Base-by-base conservation (phyloP, 2,329 filamentous ascomycete genomes). In the Cyanodermella asteris region DNA sequence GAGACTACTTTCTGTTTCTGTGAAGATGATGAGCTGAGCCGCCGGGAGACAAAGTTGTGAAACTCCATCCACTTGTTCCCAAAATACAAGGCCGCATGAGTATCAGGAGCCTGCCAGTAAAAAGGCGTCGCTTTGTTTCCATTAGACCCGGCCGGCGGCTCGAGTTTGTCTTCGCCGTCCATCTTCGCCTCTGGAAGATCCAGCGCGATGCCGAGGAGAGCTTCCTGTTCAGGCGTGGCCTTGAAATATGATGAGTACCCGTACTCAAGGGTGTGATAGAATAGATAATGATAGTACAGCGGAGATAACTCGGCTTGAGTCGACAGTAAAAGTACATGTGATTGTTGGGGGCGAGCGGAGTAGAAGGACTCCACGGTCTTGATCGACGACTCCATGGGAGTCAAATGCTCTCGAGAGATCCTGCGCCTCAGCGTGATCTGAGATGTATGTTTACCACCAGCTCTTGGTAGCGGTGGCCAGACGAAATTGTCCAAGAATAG, bases 281-380 rank as follows among this genome's bases (percentile, higher is more conserved):
- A 78, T 9, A 91, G 53, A 42, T 87, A 91, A 34, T 91, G 78
- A 33, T 74, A 84, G 43, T 80, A 94, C 2, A 75, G 62, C 2
- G 72, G 68, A 1, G 77, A 75, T 1, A 94, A 49, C 43, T 94
- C 76, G 2, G 62, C 64, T 36, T 91, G 70, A 2, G 82, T 67
- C 5, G 80, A 82, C 5, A 97, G 61, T 2, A 93, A 50, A n/a
- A 97, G 58, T 3, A 91, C 64, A 43, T 93, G 80, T 7, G 72
- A 71, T 26, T 65, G 49, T 3, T 46, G 43, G 5, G 67, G 56
- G 29, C 67, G 56, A 3, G 55, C 50, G 3, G 87, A 82, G 59
- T 81, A 94, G 45, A 91, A 91, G 0, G 77, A 74, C 50, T 94
- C 82, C 5, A 91, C 51, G 30, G 84, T 76, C 13, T 72, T 68